Evolutionary conservation across 768 basidiomycete genomes (phyloP).

Genomic region (Auriscalpium microsporum): DNA sequence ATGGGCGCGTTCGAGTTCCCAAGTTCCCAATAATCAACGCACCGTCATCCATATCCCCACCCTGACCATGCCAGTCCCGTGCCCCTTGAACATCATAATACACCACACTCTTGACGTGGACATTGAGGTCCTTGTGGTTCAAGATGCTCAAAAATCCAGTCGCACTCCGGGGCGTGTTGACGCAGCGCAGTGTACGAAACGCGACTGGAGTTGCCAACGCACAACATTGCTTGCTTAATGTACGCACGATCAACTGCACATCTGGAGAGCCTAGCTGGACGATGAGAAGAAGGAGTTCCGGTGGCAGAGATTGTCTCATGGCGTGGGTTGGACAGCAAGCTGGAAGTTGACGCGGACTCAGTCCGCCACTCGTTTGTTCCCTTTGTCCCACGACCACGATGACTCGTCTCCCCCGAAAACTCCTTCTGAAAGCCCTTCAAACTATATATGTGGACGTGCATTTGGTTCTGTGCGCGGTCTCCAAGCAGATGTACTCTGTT

Average conservation of each 20-base stretch:
- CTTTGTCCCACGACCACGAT: too few relatives aligned
- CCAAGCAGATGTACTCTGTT: too few relatives aligned
- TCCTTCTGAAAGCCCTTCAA: too few relatives aligned
- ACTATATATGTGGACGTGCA: too few relatives aligned
- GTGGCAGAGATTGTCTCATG: background rate
- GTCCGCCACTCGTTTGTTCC: too few relatives aligned
- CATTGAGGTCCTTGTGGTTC: background rate
- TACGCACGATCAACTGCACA: background rate
- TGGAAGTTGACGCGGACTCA: slow-evolving; percentile 20
- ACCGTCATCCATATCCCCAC: too few relatives aligned
- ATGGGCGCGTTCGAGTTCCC: too few relatives aligned
- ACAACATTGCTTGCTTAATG: background rate
- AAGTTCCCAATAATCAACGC: too few relatives aligned
- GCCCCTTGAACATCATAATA: background rate
- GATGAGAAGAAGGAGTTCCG: background rate
- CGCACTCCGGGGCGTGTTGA: background rate
- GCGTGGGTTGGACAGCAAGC: too few relatives aligned
- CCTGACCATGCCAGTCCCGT: background rate
- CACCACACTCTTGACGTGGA: background rate
- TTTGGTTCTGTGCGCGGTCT: too few relatives aligned
- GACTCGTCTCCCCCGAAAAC: too few relatives aligned
- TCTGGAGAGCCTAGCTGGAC: background rate
- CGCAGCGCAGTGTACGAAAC: background rate
- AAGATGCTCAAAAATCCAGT: background rate
- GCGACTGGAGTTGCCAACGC: background rate